These are phyloP conservation scores for Pichia sp. DNA, from an alignment of 1,139 yeast species.

Conservation along the genomic window DNA sequence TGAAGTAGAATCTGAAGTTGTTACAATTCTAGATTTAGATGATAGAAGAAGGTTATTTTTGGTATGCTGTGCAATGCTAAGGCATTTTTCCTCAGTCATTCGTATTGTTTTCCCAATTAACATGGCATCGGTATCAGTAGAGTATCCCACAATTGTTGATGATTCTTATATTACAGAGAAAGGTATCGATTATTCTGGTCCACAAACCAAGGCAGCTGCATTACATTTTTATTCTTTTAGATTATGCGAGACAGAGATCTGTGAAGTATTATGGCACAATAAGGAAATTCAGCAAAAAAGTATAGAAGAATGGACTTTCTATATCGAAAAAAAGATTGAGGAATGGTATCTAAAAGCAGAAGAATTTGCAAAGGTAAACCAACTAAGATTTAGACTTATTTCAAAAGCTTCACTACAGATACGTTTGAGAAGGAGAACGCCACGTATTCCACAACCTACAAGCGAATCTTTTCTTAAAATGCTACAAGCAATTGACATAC, in stretches of 20 bases:
- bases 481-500: slow-evolving; percentile 12
- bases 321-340: slow-evolving; percentile 16
- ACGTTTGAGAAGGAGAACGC: slow-evolving; percentile 18
- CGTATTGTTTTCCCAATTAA: slow-evolving; percentile 17
- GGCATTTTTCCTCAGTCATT: slow-evolving; percentile 16
- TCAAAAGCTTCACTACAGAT: slow-evolving; percentile 17
- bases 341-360: slow-evolving; percentile 20
- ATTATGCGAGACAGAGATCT: slow-evolving; percentile 16
- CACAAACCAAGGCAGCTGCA: slow-evolving; percentile 17
- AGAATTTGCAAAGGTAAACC: slow-evolving; percentile 20
- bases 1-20: slow-evolving; percentile 13
- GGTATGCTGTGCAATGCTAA: slow-evolving; percentile 17
- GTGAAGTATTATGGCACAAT: slow-evolving; percentile 17
- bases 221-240: slow-evolving; percentile 18
- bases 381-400: slow-evolving; percentile 19
- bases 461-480: slow-evolving; percentile 14
- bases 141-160: slow-evolving; percentile 18
- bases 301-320: slow-evolving; percentile 14
- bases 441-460: slow-evolving; percentile 16
- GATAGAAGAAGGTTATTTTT: slow-evolving; percentile 15
- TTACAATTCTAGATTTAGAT: slow-evolving; percentile 13
- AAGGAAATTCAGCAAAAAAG: slow-evolving; percentile 8
- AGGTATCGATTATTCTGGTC: slow-evolving; percentile 18
- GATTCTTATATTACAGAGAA: slow-evolving; percentile 16
- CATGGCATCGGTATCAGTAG: slow-evolving; percentile 13